Percentiles rank a stretch among this genome's conserved stretches.
These are phyloP conservation scores for Toxicodendron radicans DNA, from an alignment of 345 rosid genomes.

Conservation along the genomic window DNA sequence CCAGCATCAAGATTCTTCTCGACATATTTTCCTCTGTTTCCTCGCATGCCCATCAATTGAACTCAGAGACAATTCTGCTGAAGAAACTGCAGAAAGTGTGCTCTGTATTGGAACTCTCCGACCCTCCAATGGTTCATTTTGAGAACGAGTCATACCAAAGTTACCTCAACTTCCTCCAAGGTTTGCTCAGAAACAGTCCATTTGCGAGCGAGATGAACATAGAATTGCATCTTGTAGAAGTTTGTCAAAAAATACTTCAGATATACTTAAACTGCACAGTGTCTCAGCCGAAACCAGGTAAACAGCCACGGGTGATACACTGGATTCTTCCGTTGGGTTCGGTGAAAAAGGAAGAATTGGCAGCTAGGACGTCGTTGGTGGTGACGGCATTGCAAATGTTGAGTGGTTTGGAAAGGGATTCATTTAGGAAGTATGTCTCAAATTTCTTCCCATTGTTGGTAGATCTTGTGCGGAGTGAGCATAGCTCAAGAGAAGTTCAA, in stretches of 20 bases:
- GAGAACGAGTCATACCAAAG: constrained; percentile 81
- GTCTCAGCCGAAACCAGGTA: constrained; percentile 23
- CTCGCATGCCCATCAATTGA: constrained; percentile 68
- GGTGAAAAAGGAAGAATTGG: constrained; percentile 77
- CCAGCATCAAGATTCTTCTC: constrained; percentile 45
- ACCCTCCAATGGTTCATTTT: constrained; percentile 84
- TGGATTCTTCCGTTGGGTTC: constrained; percentile 75
- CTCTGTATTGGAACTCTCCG: constrained; percentile 65
- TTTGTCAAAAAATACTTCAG: constrained; percentile 57
- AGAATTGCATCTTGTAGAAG: constrained; percentile 53
- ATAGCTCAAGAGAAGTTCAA: constrained; percentile 79
- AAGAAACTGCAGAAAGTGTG: constrained; percentile 79
- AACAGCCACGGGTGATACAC: constrained; percentile 29
- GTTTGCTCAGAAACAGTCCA: constrained; percentile 43
- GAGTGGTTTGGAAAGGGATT: constrained; percentile 49
- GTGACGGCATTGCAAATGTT: constrained; percentile 58
- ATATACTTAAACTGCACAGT: constrained; percentile 61
- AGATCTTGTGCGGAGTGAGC: constrained; percentile 80
- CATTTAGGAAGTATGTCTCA: constrained; percentile 52
- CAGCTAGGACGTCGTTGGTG: constrained; percentile 64
- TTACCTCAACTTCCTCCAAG: constrained; percentile 65
- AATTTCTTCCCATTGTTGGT: constrained; percentile 71
- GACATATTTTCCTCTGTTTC: constrained; percentile 60
- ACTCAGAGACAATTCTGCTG: constrained; percentile 44
- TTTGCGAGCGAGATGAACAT: constrained; percentile 43